Percentiles rank a stretch among this genome's conserved stretches.
Conservation (phyloP, 768 basidiomycete species). For the Glaciozyma antarctica region DNA sequence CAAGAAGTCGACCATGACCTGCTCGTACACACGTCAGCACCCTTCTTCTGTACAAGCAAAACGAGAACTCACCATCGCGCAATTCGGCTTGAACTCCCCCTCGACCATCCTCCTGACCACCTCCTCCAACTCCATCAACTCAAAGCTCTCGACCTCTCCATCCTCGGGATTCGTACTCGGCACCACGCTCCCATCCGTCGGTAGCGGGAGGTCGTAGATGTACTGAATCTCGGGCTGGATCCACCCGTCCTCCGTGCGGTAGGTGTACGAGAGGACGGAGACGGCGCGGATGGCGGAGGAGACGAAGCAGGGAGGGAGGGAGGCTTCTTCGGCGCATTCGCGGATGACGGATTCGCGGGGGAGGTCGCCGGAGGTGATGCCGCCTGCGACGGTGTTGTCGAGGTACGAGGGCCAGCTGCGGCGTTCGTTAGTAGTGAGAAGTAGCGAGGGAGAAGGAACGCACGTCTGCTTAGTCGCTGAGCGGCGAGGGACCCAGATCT, state of each 20-base stretch:
- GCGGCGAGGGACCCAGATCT: slow-evolving; percentile 80
- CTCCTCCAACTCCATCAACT: slow-evolving; percentile 60
- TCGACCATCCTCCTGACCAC: slow-evolving; percentile 56
- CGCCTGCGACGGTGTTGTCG: too few relatives aligned
- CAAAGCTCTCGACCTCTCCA: slow-evolving; percentile 88
- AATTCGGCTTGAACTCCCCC: slow-evolving; percentile 85
- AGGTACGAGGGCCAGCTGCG: too few relatives aligned
- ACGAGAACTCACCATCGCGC: slow-evolving; percentile 49
- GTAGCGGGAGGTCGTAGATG: slow-evolving; percentile 70
- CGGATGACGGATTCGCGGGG: too few relatives aligned
- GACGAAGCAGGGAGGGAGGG: not conserved
- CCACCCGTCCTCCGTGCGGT: slow-evolving; percentile 60
- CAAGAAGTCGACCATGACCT: slow-evolving; percentile 81
- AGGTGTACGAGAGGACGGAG: slow-evolving; percentile 75
- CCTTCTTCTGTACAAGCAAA: too few relatives aligned
- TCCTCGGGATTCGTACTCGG: slow-evolving; percentile 55
- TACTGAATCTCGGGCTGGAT: slow-evolving; percentile 65
- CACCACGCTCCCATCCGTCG: slow-evolving; percentile 37
- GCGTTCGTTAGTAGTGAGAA: too few relatives aligned
- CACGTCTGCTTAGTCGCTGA: slow-evolving; percentile 81
- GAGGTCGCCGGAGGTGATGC: too few relatives aligned
- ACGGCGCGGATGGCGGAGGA: slow-evolving; percentile 44
- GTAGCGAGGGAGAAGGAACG: slow-evolving; percentile 37
- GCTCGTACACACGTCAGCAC: not conserved
- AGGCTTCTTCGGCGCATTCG: too few relatives aligned